Base-by-base conservation (phyloP, 1,139 yeast genomes). In the Kodamaea ohmeri region DNA sequence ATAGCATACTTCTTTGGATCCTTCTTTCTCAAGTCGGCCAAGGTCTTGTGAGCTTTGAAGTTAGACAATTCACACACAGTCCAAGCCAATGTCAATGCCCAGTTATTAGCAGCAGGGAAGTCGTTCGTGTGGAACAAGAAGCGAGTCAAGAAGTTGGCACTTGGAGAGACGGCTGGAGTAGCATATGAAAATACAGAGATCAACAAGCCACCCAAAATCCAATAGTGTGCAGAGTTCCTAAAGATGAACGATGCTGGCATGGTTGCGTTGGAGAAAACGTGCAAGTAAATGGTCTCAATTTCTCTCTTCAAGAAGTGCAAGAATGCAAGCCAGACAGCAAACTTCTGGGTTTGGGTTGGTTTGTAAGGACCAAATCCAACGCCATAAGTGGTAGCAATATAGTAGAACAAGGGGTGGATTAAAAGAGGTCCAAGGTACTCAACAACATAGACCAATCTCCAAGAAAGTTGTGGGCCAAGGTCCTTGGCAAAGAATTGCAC, bases 341-440 rank as follows among this genome's bases (percentile, higher is more conserved):
- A 53, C 40, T 55, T 57, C 58, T 84, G 92, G n/a, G 76, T 74
- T 35, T 55, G 56, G 3, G 77, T 65, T 50, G 76, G 79, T 32
- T 53, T 44, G 35, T 48, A 49, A 4, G 48, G 40, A 7, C 33
- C 34, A 8, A 42, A 43, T 35, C 36, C 53, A 32, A 39, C 13
- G 41, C 48, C 56, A 47, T 50, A 61, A 39, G 53, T 52, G 34
- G 57, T 58, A 27, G 47, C 49, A 4, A 50, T 48, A 45, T 60
- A 75, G 59, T 79, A 90, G 45, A 85, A 67, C 22, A 87, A 44
- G 2, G 89, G 78, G 60, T 90, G 97, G 52, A 90, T 73, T 34
- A 89, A 40, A 44, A 92, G 67, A 3, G 98, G 98, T 4, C 97
- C 97, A 15, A 86, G 55, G 60, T 92, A 92, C 64, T 92, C 98